Evolutionary conservation across 164 flowering plant genomes (phyloP).

Genomic region (Sedum album): DNA sequence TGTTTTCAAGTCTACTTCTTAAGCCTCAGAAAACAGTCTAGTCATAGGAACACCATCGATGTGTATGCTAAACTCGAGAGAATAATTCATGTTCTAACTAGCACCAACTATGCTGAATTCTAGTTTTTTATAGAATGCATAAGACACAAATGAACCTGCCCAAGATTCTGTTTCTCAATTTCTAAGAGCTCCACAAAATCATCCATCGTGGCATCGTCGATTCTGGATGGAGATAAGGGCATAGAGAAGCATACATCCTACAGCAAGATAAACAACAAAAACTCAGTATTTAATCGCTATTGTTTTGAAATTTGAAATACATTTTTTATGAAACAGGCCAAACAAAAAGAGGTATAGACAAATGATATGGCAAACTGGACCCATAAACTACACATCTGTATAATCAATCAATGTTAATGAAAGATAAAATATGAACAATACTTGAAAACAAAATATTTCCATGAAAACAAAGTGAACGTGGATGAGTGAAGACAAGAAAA

Average conservation of each 20-base stretch:
- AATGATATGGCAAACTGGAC: not conserved
- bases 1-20: no score
- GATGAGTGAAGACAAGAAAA: not conserved
- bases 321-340: not conserved
- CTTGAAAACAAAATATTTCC: not conserved
- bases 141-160: slow-evolving; percentile 46
- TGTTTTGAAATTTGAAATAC: not conserved
- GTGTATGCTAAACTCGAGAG: no score
- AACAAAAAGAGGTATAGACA: not conserved
- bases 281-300: not conserved
- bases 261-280: not conserved
- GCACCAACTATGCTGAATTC: no score
- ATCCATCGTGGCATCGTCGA: slow-evolving; percentile 51
- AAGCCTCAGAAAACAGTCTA: no score
- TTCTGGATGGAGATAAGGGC: slow-evolving; percentile 76
- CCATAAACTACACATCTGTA: not conserved
- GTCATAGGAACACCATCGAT: no score
- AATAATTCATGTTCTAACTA: not conserved
- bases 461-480: not conserved
- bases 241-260: slow-evolving; percentile 78
- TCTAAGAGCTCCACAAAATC: slow-evolving; percentile 88
- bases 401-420: not conserved
- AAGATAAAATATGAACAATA: not conserved
- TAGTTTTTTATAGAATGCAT: no score
- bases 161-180: slow-evolving; percentile 72